A percentile compares a stretch with the other conserved stretches of the same genome.
phyloP scores from a whole-genome alignment of 2,329 filamentous ascomycete species.

The Lachnellula willkommii region DNA sequence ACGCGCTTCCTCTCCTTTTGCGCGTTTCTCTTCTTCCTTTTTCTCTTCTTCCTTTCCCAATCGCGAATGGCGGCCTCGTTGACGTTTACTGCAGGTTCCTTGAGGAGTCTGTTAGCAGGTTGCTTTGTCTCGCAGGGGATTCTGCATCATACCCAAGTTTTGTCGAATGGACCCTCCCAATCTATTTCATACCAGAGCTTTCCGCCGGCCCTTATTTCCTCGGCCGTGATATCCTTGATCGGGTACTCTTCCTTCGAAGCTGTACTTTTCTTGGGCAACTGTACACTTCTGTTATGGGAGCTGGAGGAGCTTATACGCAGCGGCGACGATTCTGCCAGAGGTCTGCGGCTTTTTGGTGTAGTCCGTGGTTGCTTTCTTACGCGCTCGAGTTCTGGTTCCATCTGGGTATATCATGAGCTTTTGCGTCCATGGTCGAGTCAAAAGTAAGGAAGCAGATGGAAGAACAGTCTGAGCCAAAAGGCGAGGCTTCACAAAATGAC shows the following conservation, averaged over 20 bases:
- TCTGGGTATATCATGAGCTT: constrained; percentile 5
- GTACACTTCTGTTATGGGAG: not conserved
- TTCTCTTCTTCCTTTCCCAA: constrained; percentile 3
- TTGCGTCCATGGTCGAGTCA: constrained; percentile 1
- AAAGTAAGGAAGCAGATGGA: no score
- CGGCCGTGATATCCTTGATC: constrained; percentile 15
- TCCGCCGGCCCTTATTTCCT: constrained; percentile 10
- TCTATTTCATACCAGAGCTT: constrained; percentile 46
- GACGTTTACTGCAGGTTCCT: constrained; percentile 5
- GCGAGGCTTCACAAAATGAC: not conserved
- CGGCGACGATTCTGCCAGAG: not conserved
- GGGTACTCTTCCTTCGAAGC: not conserved
- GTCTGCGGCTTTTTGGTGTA: not conserved
- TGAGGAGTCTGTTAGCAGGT: not conserved
- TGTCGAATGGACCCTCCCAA: constrained; percentile 48
- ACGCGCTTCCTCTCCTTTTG: not conserved
- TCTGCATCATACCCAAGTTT: constrained; percentile 45
- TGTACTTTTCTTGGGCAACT: not conserved
- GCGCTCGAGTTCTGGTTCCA: constrained; percentile 6
- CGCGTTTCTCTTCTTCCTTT: not conserved
- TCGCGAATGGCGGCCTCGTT: constrained; percentile 3
- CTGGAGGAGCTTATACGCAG: not conserved
- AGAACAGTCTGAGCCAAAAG: not conserved
- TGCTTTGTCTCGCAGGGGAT: not conserved
- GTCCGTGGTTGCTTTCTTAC: not conserved